Evolutionary conservation across 1,139 yeast genomes (phyloP).

Genomic region (Geotrichum reessii): DNA sequence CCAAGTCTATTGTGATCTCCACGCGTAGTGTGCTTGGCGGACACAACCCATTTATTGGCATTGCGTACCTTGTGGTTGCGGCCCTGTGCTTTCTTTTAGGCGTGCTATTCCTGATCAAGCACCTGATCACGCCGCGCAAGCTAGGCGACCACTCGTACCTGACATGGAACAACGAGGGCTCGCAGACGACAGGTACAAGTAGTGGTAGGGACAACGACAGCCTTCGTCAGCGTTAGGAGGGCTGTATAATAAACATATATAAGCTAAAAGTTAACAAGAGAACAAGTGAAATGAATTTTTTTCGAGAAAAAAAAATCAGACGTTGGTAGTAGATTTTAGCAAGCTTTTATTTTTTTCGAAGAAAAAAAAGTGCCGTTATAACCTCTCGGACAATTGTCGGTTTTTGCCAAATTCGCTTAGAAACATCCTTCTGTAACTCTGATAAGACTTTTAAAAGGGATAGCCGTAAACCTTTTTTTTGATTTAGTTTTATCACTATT

Average conservation of each 20-base stretch:
- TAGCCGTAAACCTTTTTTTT: neutral
- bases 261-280: neutral
- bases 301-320: neutral
- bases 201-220: constrained; percentile 16
- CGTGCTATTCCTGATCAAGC: constrained; percentile 52
- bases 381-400: neutral
- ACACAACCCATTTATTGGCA: constrained; percentile 78
- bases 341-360: too few relatives aligned
- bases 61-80: constrained; percentile 89
- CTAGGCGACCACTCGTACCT: constrained; percentile 67
- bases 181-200: constrained; percentile 14
- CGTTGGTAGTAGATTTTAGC: too few relatives aligned
- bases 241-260: neutral
- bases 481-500: too few relatives aligned
- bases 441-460: neutral
- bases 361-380: neutral
- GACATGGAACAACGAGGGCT: constrained; percentile 55
- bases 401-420: neutral
- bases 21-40: constrained; percentile 91
- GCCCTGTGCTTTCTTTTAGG: constrained; percentile 70
- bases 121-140: constrained; percentile 61
- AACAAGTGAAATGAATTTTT: neutral
- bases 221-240: constrained; percentile 9
- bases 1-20: constrained; percentile 70
- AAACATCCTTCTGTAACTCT: neutral